These are phyloP conservation scores for Piromyces sp. DNA, from an alignment of 192 early-diverging fungal species.

Conservation along the genomic window DNA sequence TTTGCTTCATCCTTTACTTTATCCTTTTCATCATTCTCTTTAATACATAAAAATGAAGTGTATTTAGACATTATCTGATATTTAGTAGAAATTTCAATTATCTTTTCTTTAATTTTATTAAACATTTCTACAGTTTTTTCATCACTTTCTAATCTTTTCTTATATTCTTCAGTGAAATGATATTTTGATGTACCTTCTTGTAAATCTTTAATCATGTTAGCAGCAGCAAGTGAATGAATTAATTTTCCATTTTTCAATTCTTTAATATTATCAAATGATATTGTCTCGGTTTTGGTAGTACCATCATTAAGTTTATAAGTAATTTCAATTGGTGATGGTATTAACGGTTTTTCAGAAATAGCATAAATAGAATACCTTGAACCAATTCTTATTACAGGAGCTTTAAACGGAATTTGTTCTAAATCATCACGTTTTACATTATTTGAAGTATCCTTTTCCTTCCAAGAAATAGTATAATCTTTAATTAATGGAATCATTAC, in stretches of 20 bases:
- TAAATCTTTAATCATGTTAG: conserved; percentile 21
- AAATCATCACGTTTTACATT: conserved; percentile 5
- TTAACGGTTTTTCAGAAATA: conserved; percentile 11
- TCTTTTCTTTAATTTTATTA: background rate
- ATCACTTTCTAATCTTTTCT: background rate
- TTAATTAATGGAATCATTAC: conserved; percentile 15
- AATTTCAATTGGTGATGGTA: conserved; percentile 1
- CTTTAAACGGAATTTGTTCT: conserved; percentile 13
- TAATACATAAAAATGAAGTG: conserved; percentile 5
- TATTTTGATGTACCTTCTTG: conserved; percentile 17
- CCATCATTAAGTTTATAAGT: conserved; percentile 8
- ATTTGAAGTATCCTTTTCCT: background rate
- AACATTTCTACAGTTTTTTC: background rate
- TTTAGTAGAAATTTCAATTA: background rate
- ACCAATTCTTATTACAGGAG: conserved; percentile 13
- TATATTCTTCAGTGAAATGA: background rate
- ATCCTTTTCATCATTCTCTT: conserved; percentile 4
- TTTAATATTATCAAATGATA: background rate
- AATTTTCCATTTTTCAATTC: conserved; percentile 2
- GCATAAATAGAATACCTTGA: conserved; percentile 16
- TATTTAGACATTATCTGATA: background rate
- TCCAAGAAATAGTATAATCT: conserved; percentile 22
- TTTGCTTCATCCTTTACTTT: background rate
- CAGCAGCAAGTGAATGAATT: conserved; percentile 21
- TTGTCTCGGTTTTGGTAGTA: conserved; percentile 14